phyloP scores from a whole-genome alignment of 768 basidiomycete genomes.

The Kwoniella bestiolae region DNA sequence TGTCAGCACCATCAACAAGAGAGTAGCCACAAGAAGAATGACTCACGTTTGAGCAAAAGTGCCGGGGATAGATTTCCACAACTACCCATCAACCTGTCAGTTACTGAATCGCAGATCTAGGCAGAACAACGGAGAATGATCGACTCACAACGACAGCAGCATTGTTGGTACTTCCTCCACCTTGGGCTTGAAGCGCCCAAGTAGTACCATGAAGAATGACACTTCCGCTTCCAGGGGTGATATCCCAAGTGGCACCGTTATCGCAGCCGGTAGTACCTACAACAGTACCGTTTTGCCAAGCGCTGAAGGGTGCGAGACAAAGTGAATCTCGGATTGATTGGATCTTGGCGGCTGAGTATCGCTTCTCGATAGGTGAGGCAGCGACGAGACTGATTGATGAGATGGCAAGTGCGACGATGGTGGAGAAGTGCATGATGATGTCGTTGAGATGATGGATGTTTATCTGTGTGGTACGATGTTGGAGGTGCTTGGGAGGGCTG shows the following conservation, averaged over 20 bases:
- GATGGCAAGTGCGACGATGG: conserved; percentile 5
- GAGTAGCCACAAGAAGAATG: no score
- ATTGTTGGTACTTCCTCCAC: conserved; percentile 13
- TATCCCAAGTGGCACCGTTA: conserved; percentile 17
- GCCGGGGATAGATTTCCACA: conserved; percentile 6
- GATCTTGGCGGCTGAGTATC: conserved; percentile 4
- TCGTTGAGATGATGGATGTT: background rate
- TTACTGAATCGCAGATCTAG: background rate
- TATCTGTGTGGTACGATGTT: no score
- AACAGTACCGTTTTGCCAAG: conserved; percentile 2
- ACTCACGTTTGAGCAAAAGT: conserved; percentile 22
- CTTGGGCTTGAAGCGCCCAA: conserved; percentile 20
- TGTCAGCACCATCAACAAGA: no score
- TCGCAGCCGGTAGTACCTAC: conserved; percentile 7
- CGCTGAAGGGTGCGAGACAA: conserved; percentile 3
- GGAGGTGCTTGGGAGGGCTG: no score
- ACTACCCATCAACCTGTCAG: background rate
- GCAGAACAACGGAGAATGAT: background rate
- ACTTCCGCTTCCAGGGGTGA: conserved; percentile 11
- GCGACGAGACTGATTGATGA: background rate
- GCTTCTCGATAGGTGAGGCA: conserved; percentile 12
- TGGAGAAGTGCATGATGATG: background rate
- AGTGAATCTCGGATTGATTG: background rate
- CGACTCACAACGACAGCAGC: conserved; percentile 18
- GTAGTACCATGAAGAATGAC: conserved; percentile 21